phyloP scores from a whole-genome alignment of 2,329 filamentous ascomycete genomes.

The Fusarium sp. region DNA sequence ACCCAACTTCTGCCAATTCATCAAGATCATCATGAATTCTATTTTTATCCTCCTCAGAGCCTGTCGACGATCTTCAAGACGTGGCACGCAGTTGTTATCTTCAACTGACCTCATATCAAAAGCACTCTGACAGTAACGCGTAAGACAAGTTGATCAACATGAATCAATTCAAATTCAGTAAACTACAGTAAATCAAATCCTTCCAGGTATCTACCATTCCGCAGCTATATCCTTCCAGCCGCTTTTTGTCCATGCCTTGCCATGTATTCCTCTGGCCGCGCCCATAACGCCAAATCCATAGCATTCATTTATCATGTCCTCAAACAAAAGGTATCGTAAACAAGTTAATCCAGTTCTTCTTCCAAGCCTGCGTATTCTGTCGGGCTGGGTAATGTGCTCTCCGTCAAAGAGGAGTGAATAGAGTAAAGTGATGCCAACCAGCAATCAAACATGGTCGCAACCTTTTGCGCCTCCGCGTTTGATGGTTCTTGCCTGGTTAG shows the following conservation, averaged over 20 bases:
- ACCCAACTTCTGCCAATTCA: conserved; percentile 3
- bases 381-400: conserved; percentile 40
- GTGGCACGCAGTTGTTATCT: conserved; percentile 5
- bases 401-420: conserved; percentile 54
- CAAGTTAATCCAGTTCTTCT: conserved; percentile 40
- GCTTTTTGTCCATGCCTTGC: conserved; percentile 23
- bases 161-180: not conserved
- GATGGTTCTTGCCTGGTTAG: conserved; percentile 51
- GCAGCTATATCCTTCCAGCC: conserved; percentile 29
- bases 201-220: conserved; percentile 28
- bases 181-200: conserved; percentile 12
- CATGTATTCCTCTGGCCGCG: conserved; percentile 24
- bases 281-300: conserved; percentile 31
- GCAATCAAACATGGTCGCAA: conserved; percentile 57
- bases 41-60: conserved; percentile 18
- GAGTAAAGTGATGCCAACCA: conserved; percentile 63
- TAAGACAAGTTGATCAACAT: conserved; percentile 1
- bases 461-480: conserved; percentile 48
- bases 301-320: conserved; percentile 15
- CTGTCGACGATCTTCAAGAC: conserved; percentile 13
- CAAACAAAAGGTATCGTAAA: conserved; percentile 9
- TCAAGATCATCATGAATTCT: conserved; percentile 12
- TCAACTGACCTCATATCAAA: not conserved
- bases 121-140: too few species aligned
- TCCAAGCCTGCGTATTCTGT: conserved; percentile 47